phyloP scores from a whole-genome alignment of 371 early-diverging fungal genomes.

The Syncephalastrum contaminatum region DNA sequence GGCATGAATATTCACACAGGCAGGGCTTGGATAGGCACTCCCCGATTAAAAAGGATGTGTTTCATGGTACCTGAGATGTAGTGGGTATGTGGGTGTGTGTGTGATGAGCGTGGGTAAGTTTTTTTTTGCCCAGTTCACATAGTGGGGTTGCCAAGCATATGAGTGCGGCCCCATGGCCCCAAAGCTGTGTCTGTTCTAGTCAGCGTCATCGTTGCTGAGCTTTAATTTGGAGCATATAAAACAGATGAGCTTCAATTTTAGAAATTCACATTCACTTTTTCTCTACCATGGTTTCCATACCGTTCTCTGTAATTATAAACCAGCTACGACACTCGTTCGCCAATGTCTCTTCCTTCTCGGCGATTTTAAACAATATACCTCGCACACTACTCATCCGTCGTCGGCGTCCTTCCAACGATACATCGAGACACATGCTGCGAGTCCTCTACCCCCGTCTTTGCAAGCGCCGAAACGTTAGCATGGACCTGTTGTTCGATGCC shows the following conservation, averaged over 20 bases:
- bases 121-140: too few relatives aligned
- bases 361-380: conserved; percentile 1
- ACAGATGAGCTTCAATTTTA: neutral
- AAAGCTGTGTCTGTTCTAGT: too few relatives aligned
- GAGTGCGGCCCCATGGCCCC: too few relatives aligned
- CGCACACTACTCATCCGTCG: conserved; percentile 1
- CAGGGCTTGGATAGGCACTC: too few relatives aligned
- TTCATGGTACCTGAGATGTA: too few relatives aligned
- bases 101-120: too few relatives aligned
- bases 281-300: conserved; percentile 8
- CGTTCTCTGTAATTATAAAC: conserved; percentile 8
- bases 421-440: conserved; percentile 4
- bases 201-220: too few relatives aligned
- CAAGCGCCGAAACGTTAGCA: conserved; percentile 9
- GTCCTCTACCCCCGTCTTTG: conserved; percentile 15
- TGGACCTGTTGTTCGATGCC: conserved; percentile 11
- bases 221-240: conserved; percentile 3
- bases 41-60: too few relatives aligned
- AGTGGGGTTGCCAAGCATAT: too few relatives aligned
- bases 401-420: neutral
- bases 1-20: too few relatives aligned
- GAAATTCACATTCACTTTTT: conserved; percentile 5
- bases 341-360: conserved; percentile 2
- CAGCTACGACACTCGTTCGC: conserved; percentile 8
- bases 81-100: too few relatives aligned